Evolutionary conservation across 1,284 basidiomycete genomes (phyloP).

Genomic region (Puccinia hordei): DNA sequence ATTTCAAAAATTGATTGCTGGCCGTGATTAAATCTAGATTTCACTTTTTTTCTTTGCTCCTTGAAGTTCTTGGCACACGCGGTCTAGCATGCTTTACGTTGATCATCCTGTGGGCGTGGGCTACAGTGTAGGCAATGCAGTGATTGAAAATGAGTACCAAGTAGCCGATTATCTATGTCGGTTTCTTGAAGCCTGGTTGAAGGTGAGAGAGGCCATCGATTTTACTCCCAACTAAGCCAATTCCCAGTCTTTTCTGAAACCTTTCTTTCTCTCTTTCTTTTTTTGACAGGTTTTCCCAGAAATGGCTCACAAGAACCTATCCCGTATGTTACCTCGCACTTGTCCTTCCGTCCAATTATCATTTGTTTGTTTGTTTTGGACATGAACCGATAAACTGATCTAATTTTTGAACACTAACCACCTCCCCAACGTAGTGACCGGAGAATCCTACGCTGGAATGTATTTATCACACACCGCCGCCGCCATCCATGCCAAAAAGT

Average conservation of each 20-base stretch:
- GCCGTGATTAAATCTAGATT: neutral
- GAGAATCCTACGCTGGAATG: slow-evolving; percentile 60
- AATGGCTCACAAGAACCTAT: slow-evolving; percentile 28
- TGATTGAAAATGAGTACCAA: slow-evolving; percentile 62
- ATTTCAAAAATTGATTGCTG: neutral
- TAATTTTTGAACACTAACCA: too few species aligned
- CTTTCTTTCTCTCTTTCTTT: neutral
- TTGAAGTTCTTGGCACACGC: slow-evolving; percentile 28
- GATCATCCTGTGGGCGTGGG: slow-evolving; percentile 84
- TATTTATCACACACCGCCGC: slow-evolving; percentile 61
- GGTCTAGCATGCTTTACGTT: slow-evolving; percentile 65
- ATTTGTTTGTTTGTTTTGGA: too few species aligned
- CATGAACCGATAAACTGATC: neutral
- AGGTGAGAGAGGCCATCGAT: slow-evolving; percentile 2
- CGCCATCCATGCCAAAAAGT: slow-evolving; percentile 53
- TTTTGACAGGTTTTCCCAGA: slow-evolving; percentile 27
- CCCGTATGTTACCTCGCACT: neutral
- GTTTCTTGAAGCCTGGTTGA: slow-evolving; percentile 53
- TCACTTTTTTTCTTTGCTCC: neutral
- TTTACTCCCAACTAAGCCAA: too few species aligned
- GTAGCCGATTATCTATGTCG: slow-evolving; percentile 59
- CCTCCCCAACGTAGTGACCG: slow-evolving; percentile 53
- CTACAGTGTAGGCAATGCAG: slow-evolving; percentile 72
- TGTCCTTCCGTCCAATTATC: neutral
- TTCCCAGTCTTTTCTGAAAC: neutral